Evolutionary conservation across 768 basidiomycete genomes (phyloP), one percentile per base, ranked within the genome.

Genomic region (Podaxis sp.): DNA sequence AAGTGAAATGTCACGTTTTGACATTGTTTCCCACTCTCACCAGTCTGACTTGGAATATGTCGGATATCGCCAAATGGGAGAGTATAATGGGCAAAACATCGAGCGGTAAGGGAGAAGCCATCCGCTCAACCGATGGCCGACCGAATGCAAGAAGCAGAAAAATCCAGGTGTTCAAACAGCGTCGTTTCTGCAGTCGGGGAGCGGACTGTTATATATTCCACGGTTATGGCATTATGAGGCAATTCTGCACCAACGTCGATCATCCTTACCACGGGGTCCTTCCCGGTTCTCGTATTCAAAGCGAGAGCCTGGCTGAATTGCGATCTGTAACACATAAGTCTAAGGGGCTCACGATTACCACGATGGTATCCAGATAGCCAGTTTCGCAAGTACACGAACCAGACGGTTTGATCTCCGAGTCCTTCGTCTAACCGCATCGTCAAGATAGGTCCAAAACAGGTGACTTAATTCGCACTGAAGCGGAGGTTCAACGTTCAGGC

Each of bases 1-100:
- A 4, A 54, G 59, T 59, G 27, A 41, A 47, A n/a, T 13, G 25
- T 15, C 24, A 55, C 36, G 12, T 37, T 43, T 38, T 11, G 29
- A 41, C 41, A 36, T 33, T 46, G 17, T 52, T n/a, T n/a, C 25
- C 8, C 2, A 24, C 59, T 66, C 76, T 61, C 53, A 85, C 87
- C 74, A 77, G 75, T 64, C 86, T 77, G 24, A 87, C 61, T 3
- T 69, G 74, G 55, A 82, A 68, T 5, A 88, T 71, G 61, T 80
- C 79, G 2, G 54, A 37, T 49, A 81, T 68, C 17, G 76, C 70
- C 15, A 86, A 73, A 64, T 79, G 68, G 6, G 66, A 63, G 62
- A 85, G 70, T 53, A 87, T 71, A 11, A 75, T 59, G 25, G 83
- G 72, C 63, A 81, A 70, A 57, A 88, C 65, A 63, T 88, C 85